Evolutionary conservation across 169 alveolate genomes (phyloP), one percentile per base, ranked within the genome.

Genomic region (Plasmodium ovale): DNA sequence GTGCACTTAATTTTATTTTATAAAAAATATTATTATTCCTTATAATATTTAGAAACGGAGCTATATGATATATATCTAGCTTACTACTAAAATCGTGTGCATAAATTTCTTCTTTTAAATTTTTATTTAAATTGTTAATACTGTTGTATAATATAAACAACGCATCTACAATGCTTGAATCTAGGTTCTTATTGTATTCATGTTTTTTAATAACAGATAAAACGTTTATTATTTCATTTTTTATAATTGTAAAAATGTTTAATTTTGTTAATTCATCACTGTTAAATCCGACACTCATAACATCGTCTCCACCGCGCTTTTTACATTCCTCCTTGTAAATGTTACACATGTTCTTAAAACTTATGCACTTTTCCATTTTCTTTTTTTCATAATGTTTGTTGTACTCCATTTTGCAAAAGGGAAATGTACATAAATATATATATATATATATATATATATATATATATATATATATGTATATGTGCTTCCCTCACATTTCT

Each of bases 221-320:
- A 16, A 85, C 91, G 49, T 85, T 85, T 51, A 85, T 69, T 68
- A 85, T 85, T 85, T 85, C 91, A 85, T 85, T 85, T 67, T 85
- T 85, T 62, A 85, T 85, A 29, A 85, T 68, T 29, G 91, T 85
- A 23, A 85, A 85, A 14, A 85, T 85, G 44, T 67, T 85, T 68
- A 85, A 69, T 58, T 53, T 67, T 51, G 67, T 37, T 33, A 21
- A 69, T 35, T 68, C 91, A 59, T 85, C 74, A 67, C 56, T 56
- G 31, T 19, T 19, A 27, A 74, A 44, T 33, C 35, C 62, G 2
- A 21, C 33, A 31, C 47, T 64, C 27, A 42, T 21, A 23, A 14
- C 39, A 42, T 31, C 44, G 42, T 12, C 33, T 4, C 16, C 35
- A 10, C 42, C 60, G 25, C n/a, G 27, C 9, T 47, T 74, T 33